Evolutionary conservation across 495 filamentous ascomycete genomes (phyloP).

Genomic region (Parachaetomium inaequale): DNA sequence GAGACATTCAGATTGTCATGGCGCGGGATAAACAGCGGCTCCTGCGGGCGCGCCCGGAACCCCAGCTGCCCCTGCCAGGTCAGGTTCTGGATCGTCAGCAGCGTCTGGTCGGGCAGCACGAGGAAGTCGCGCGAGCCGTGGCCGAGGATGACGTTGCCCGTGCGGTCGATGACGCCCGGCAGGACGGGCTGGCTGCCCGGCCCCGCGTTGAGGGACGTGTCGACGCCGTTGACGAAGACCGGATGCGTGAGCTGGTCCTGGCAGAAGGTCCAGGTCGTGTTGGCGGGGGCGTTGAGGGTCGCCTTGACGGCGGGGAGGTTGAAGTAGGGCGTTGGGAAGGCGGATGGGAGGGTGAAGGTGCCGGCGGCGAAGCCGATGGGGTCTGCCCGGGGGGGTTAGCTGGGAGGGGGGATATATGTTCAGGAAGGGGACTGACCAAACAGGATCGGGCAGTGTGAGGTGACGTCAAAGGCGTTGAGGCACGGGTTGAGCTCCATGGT

Average conservation of each 20-base stretch:
- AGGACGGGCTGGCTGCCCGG: slow-evolving; percentile 57
- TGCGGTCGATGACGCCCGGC: slow-evolving; percentile 67
- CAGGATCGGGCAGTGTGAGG: slow-evolving; percentile 68
- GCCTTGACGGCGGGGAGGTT: slow-evolving; percentile 71
- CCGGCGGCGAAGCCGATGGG: slow-evolving; percentile 69
- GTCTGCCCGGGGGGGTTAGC: slow-evolving; percentile 26
- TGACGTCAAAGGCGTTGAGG: slow-evolving; percentile 76
- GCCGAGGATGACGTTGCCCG: slow-evolving; percentile 65
- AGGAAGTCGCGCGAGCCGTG: slow-evolving; percentile 64
- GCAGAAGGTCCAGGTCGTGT: slow-evolving; percentile 61
- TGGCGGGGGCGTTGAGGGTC: slow-evolving; percentile 64
- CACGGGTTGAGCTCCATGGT: slow-evolving; percentile 67
- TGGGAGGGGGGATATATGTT: not conserved
- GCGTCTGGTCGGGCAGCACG: slow-evolving; percentile 62
- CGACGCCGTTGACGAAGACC: slow-evolving; percentile 57
- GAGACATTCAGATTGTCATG: slow-evolving; percentile 37
- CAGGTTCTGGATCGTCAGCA: slow-evolving; percentile 80
- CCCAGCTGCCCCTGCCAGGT: slow-evolving; percentile 73
- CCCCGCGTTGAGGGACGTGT: slow-evolving; percentile 46
- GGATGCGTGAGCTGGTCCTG: slow-evolving; percentile 25
- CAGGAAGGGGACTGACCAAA: slow-evolving; percentile 40
- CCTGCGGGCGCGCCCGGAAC: slow-evolving; percentile 57
- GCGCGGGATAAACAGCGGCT: slow-evolving; percentile 65
- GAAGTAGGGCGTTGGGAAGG: slow-evolving; percentile 64
- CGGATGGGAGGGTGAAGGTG: slow-evolving; percentile 48